These are phyloP conservation scores for Naganishia vishniacii DNA, from an alignment of 768 basidiomycete species.

Conservation along the genomic window DNA sequence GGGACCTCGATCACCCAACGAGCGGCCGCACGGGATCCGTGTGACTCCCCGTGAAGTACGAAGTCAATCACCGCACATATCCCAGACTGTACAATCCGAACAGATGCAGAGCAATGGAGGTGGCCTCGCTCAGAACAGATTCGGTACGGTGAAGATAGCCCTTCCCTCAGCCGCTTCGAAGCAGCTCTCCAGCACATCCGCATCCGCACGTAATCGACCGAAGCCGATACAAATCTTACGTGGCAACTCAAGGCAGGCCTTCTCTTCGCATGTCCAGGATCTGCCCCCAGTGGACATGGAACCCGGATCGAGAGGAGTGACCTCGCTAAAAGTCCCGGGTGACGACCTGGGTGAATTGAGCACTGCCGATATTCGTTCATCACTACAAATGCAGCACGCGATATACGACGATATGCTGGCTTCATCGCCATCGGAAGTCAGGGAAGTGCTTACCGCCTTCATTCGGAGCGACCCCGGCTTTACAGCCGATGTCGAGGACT, in stretches of 20 bases:
- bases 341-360: neutral
- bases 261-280: neutral
- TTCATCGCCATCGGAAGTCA: neutral
- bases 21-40: neutral
- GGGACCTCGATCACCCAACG: neutral
- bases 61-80: neutral
- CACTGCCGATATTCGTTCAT: neutral
- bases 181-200: neutral
- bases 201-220: neutral
- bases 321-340: neutral
- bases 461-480: neutral
- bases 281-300: no score
- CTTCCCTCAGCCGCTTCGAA: neutral
- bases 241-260: neutral
- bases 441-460: neutral
- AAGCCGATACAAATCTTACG: neutral
- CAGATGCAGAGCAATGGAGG: neutral
- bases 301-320: neutral
- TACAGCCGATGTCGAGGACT: neutral
- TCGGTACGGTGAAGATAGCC: neutral
- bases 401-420: slow-evolving; percentile 12
- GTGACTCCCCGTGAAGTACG: neutral
- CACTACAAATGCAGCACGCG: slow-evolving; percentile 10
- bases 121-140: neutral
- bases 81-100: no score